Evolutionary conservation across 148 eudicot species (phyloP), one percentile per base, ranked within the genome.

Genomic region (Oxyria digyna): DNA sequence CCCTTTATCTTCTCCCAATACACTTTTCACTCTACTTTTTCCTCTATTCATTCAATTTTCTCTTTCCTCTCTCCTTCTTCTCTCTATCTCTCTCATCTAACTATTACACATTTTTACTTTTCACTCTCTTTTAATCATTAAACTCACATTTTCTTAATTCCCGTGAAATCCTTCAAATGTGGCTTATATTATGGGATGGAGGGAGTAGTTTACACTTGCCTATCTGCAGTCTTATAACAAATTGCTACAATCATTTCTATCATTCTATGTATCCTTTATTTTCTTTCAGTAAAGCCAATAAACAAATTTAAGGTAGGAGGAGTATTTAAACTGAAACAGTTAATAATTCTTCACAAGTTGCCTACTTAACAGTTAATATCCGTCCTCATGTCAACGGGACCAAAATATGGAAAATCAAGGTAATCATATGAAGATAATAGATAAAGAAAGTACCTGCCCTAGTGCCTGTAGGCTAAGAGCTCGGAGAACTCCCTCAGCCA

Each of bases 381-480:
- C 2, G 17, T 27, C 37, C 64, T 57, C n/a, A 59, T n/a, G 27
- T 13, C 18, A 59, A 3, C 14, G 65, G 38, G 37, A 31, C 9
- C 3, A 24, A 59, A 14, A 29, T 21, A 18, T 27, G n/a, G 29
- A 59, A 31, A 29, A 6, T 31, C 65, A 59, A 59, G 37, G 38
- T 26, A 14, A 59, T 59, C 65, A 59, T 29, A 1, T 27, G 17
- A 59, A 29, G 37, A 59, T 26, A 59, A 59, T 7, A 27, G 37
- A 59, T 29, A 27, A 59, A 59, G 9, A 37, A 17, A 9, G 8
- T 85, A 94, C 98, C 97, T 94, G 97, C 32, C 97, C 97, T 65
- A 94, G 68, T 67, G 96, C 98, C 77, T 94, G 96, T 78, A 94
- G 83, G 72, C 92, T 88, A 62, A 86, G 96, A 72, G 98, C 98